Evolutionary conservation across 345 rosid species (phyloP), one percentile per base, ranked within the genome.

Genomic region (Salix exigua): DNA sequence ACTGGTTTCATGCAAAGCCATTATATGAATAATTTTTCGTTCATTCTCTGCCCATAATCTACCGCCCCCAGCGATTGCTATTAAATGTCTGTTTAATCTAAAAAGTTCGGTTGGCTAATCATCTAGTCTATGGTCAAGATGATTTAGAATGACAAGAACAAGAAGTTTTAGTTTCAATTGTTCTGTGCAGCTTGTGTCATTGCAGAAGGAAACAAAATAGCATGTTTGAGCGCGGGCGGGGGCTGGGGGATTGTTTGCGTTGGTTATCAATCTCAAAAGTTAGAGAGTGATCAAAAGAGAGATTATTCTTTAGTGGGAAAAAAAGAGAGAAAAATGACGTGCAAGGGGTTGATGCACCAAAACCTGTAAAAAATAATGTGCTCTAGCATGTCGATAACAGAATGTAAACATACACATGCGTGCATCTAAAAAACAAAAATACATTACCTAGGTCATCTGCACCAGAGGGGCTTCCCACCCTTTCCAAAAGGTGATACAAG

Each of bases 381-480:
- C 46, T 40, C 14, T 10, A 40, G 46, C 46, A 40, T 14, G 4
- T 46, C 51, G 14, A 46, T 46, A 46, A 14, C 51, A 46, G 18
- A 46, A 46, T 46, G 16, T 46, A 46, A 46, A 14, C 51, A 46
- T 14, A 46, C 18, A 46, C 51, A 46, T 4, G 6, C 16, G 4
- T 46, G 18, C 14, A 46, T 46, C 51, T 3, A 6, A 46, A 46
- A 46, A 46, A 46, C 18, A 46, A 14, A 46, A 46, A 46, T 38
- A 28, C 10, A n/a, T 82, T 88, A 95, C 97, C 97, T 44, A 89
- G 89, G 88, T 96, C 94, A 79, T 87, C 90, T 72, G 86, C 92
- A 81, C 96, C 94, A 25, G 97, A 90, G 61, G 98, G 98, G 75
- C 94, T 93, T 75, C 99, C 96, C 17, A 93, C 93, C 86, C 82